Evolutionary conservation across 257 asterid species (phyloP), one percentile per base, ranked within the genome.

Genomic region (Orobanche coerulescens): DNA sequence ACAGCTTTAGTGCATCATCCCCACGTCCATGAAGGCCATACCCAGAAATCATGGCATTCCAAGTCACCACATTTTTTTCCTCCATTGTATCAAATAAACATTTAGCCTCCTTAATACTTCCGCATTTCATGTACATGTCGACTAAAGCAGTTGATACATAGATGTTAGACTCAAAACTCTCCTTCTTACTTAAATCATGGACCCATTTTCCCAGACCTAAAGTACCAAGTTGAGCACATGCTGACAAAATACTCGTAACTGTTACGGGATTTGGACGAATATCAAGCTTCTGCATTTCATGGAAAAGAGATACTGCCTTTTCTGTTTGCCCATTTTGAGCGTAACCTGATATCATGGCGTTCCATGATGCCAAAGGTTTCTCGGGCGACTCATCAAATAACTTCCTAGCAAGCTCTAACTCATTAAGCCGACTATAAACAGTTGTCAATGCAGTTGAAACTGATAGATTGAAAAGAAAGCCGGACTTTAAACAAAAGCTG

Each of bases 331-430:
- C 96, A 42, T 84, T 88, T 63, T 91, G 96, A 7, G 95, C 83
- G 70, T 86, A 88, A 28, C 95, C 98, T 4, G 96, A 91, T 69
- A 91, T 85, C 95, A 91, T 88, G 34, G 98, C 86, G 28, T 91
- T 91, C 96, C 96, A 86, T 19, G 90, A 81, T 16, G 86, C 95
- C 74, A 91, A 68, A 54, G 81, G 79, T 70, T 81, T 91, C 9
- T 81, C 81, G 1, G 73, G 63, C 34, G 84, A 71, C 70, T 88
- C 94, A 18, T 91, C 82, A 64, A 91, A 88, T 57, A 91, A 73
- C 81, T 69, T 71, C 57, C 83, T 75, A 8, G 93, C 94, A 44
- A 65, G 59, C 39, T 85, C 88, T 11, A 76, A 65, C 84, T 88
- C 94, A 40, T 82, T 82, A 51, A 85, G 76, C 15, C 95, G 80